Percentiles rank a stretch among this genome's conserved stretches.
These are phyloP conservation scores for Paecilomyces sp. DNA, from an alignment of 2,329 filamentous ascomycete species.

Conservation along the genomic window DNA sequence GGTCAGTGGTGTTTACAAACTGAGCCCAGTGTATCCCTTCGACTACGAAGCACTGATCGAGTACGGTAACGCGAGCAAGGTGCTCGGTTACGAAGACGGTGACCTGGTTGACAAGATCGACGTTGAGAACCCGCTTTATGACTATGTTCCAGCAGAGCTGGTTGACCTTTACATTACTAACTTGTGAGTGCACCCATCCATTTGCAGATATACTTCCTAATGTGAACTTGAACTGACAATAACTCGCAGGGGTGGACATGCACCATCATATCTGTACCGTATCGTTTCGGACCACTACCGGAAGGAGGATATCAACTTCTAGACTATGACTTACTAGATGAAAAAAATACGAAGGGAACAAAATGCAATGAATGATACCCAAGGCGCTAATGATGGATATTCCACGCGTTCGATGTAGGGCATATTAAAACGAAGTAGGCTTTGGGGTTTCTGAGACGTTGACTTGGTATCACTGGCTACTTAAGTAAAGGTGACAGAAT, in stretches of 20 bases:
- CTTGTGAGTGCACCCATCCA: slow-evolving; percentile 48
- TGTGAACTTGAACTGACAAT: slow-evolving; percentile 9
- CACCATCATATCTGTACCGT: slow-evolving; percentile 57
- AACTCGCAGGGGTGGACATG: slow-evolving; percentile 49
- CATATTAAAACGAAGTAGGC: background rate
- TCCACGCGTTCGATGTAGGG: background rate
- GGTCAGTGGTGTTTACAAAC: slow-evolving; percentile 84
- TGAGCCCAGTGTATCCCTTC: slow-evolving; percentile 83
- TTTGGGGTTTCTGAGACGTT: background rate
- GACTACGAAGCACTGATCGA: slow-evolving; percentile 77
- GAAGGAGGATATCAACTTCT: slow-evolving; percentile 52
- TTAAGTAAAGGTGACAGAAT: background rate
- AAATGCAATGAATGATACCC: slow-evolving; percentile 7
- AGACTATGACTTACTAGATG: slow-evolving; percentile 1
- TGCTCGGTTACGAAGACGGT: slow-evolving; percentile 72
- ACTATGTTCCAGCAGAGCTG: slow-evolving; percentile 72
- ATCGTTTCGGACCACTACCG: slow-evolving; percentile 61
- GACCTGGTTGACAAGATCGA: slow-evolving; percentile 70
- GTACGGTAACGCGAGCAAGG: slow-evolving; percentile 71
- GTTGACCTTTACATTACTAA: slow-evolving; percentile 64
- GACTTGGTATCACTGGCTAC: background rate
- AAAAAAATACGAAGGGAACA: slow-evolving; percentile 5
- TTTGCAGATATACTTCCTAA: background rate
- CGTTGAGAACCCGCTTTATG: slow-evolving; percentile 70
- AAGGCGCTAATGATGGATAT: background rate